Evolutionary conservation across 139 green algal species (phyloP), one percentile per base, ranked within the genome.

Genomic region (Edaphochlamys debaryana): DNA sequence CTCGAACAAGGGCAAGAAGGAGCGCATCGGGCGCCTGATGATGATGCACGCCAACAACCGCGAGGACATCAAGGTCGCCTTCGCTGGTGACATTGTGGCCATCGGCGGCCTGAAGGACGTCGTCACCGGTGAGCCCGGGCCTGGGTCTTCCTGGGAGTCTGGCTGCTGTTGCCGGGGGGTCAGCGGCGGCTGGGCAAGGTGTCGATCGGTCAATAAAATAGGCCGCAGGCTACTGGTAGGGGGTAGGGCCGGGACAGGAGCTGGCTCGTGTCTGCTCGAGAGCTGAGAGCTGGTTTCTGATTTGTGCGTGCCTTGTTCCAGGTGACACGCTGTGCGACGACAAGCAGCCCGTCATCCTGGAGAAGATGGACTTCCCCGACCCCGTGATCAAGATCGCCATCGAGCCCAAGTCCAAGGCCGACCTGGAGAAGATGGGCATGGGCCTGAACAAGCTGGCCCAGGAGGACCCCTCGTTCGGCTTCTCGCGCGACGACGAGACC

Each of bases 341-440:
- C 73, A 96, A 97, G 79, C 48, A 77, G 17, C 97, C 94, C 67
- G 94, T 99, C 82, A 90, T 99, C 45, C 93, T 99, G 75, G 97
- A 99, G 94, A 95, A 95, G 87, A 99, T 99, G 97, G 97, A 99
- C 68, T 99, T 99, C 96, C 97, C 97, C 37, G 97, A 99, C 89
- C 97, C 97, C 8, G 97, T 99, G 41, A 99, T 99, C 93, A 99
- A 99, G 92, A 92, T 97, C 80, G 96, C 97, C 73, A 99, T 99
- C 80, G 97, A 99, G 94, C 97, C 97, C 75, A 98, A 98, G 92
- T 96, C 94, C 87, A 99, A 99, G 95, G 96, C 90, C 58, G 97
- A 99, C 82, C 87, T 97, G 42, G 91, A 94, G 89, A 99, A 99
- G 93, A 99, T 99, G 97, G 92, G 92, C 70, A 88, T 89, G 32